A percentile compares a stretch with the other conserved stretches of the same genome.
Conservation (phyloP, 139 green algal genomes). For the Coelastrella sp. region DNA sequence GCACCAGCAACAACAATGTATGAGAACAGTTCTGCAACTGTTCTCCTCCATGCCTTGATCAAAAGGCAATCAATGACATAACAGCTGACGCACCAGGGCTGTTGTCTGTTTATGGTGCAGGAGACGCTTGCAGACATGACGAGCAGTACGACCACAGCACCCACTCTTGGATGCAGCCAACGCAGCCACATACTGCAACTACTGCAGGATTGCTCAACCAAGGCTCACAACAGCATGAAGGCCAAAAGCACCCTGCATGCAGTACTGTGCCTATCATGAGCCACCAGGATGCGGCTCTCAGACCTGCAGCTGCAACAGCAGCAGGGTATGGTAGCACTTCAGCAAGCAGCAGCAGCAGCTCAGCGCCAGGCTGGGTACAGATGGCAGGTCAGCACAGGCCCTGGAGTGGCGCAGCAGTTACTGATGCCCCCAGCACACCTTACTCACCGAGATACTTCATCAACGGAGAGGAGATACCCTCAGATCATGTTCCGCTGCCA, state of each 20-base stretch:
- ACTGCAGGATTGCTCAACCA: no score
- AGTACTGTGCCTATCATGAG: no score
- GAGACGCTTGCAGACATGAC: not conserved
- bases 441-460: not conserved
- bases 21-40: no score
- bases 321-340: not conserved
- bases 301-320: not conserved
- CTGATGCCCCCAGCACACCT: not conserved
- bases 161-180: not conserved
- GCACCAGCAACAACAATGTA: no score
- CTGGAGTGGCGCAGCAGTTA: not conserved
- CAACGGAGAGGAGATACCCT: not conserved
- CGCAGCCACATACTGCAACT: not conserved
- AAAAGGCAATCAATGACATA: no score
- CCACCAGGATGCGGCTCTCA: no score
- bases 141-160: not conserved
- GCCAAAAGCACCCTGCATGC: not conserved
- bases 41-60: no score
- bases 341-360: not conserved
- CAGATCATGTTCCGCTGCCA: not conserved
- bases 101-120: not conserved
- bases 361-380: not conserved
- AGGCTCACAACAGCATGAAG: not conserved
- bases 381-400: not conserved
- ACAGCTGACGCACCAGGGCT: not conserved